Evolutionary conservation across 495 filamentous ascomycete species (phyloP), one percentile per base, ranked within the genome.

Genomic region (Podospora conica): DNA sequence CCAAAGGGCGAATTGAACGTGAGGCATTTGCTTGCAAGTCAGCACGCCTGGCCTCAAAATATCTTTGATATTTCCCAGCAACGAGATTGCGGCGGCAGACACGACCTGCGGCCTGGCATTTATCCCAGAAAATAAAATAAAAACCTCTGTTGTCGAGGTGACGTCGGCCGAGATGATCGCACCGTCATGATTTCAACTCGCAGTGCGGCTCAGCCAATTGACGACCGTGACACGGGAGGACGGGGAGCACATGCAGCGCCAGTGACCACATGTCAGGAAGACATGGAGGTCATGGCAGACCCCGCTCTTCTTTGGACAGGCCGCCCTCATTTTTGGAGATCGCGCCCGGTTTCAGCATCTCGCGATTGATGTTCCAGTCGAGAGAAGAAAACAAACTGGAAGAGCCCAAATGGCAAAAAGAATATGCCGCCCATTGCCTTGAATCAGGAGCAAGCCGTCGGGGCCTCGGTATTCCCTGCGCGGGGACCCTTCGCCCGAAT

Each of bases 401-500:
- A n/a, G n/a, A n/a, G n/a, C n/a, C n/a, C n/a, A n/a, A 18, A n/a
- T 48, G 1, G 53, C 0, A 55, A 55, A 20, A 20, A 20, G 15
- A 55, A 20, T 15, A 55, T 23, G 10, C 58, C 25, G 56, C 53
- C 58, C 58, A 60, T 61, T 66, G 23, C 12, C 15, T n/a, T n/a
- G n/a, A n/a, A 53, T 61, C 29, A 61, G 28, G 28, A 53, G 29
- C 10, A n/a, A 20, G 33, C 12, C 10, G n/a, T 58, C 27, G 54
- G 9, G 48, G 63, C 63, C 63, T 64, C 63, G 63, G 63, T 64
- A 57, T 20, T 58, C 63, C 55, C 33, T 64, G 63, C 63, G 27
- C 54, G 55, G 63, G 62, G 55, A 58, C 63, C 63, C 55, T 64
- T 64, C 20, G 24, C 54, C 54, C 63, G 55, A 58, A 8, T 21